Evolutionary conservation across 2,329 filamentous ascomycete species (phyloP).

Genomic region (Penicillium sp.): DNA sequence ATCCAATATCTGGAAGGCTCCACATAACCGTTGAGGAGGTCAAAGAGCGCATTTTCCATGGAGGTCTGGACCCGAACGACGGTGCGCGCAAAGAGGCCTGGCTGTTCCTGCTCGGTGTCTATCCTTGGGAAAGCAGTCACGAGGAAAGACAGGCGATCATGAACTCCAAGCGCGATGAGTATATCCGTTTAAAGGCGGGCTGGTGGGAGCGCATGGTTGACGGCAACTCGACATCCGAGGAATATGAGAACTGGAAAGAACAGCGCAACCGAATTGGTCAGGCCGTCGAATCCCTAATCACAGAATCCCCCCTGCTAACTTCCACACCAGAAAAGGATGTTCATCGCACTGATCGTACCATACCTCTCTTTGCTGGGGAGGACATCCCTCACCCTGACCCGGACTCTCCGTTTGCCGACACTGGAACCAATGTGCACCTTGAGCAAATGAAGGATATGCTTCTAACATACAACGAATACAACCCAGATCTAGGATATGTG

Average conservation of each 20-base stretch:
- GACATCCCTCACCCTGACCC: conserved; percentile 96
- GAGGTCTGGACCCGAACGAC: conserved; percentile 83
- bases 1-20: conserved; percentile 70
- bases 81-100: conserved; percentile 95
- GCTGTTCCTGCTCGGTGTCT: conserved; percentile 88
- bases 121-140: conserved; percentile 86
- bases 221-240: conserved; percentile 73
- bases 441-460: conserved; percentile 99
- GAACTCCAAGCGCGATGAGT: conserved; percentile 87
- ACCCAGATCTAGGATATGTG: conserved; percentile 91
- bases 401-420: conserved; percentile 88
- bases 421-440: conserved; percentile 93
- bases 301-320: conserved; percentile 31
- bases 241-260: conserved; percentile 95
- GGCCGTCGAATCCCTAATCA: conserved; percentile 31
- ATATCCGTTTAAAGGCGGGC: conserved; percentile 86
- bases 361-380: conserved; percentile 94
- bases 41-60: conserved; percentile 96
- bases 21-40: conserved; percentile 85
- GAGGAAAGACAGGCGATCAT: conserved; percentile 82
- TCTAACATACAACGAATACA: conserved; percentile 97
- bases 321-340: conserved; percentile 89
- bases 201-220: conserved; percentile 97
- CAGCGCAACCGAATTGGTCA: conserved; percentile 90
- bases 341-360: conserved; percentile 90